Percentiles rank a stretch among this genome's conserved stretches.
phyloP scores from a whole-genome alignment of 345 rosid species.

The Orychophragmus violaceus region DNA sequence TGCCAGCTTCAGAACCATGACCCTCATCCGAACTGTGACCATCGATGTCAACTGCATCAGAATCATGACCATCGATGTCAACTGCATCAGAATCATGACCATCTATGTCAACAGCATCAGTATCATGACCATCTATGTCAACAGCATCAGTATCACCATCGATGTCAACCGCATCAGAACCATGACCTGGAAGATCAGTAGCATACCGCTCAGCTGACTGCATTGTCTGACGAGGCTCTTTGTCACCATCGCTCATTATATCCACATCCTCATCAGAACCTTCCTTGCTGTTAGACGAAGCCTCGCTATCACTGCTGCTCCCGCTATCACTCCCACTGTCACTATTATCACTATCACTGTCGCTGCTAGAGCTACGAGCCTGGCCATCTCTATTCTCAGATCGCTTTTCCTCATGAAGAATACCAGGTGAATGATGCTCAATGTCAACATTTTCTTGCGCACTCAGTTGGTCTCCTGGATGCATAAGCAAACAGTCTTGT shows the following conservation, averaged over 20 bases:
- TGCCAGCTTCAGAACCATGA: slow-evolving; percentile 45
- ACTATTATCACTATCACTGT: slow-evolving; percentile 70
- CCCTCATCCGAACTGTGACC: slow-evolving; percentile 46
- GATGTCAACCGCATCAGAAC: slow-evolving; percentile 37
- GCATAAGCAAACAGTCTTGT: slow-evolving; percentile 34
- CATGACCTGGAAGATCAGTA: slow-evolving; percentile 28
- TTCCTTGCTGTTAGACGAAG: slow-evolving; percentile 79
- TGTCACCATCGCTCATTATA: slow-evolving; percentile 86
- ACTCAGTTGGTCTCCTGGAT: slow-evolving; percentile 33
- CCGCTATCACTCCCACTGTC: slow-evolving; percentile 72
- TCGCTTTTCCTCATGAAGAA: slow-evolving; percentile 53
- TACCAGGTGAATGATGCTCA: slow-evolving; percentile 52
- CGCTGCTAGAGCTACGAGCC: slow-evolving; percentile 76
- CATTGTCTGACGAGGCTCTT: slow-evolving; percentile 42
- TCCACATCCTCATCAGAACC: slow-evolving; percentile 94
- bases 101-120: slow-evolving; percentile 41
- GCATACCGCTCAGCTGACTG: slow-evolving; percentile 35
- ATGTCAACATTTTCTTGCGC: slow-evolving; percentile 39
- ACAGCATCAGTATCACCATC: slow-evolving; percentile 40
- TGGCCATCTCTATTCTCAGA: slow-evolving; percentile 62
- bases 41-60: slow-evolving; percentile 43
- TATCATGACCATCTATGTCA: slow-evolving; percentile 41
- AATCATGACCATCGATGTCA: slow-evolving; percentile 37
- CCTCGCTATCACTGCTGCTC: slow-evolving; percentile 91
- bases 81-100: slow-evolving; percentile 45